Conservation (phyloP, 2,329 filamentous ascomycete genomes). For the Exophiala phaeomuriformis region DNA sequence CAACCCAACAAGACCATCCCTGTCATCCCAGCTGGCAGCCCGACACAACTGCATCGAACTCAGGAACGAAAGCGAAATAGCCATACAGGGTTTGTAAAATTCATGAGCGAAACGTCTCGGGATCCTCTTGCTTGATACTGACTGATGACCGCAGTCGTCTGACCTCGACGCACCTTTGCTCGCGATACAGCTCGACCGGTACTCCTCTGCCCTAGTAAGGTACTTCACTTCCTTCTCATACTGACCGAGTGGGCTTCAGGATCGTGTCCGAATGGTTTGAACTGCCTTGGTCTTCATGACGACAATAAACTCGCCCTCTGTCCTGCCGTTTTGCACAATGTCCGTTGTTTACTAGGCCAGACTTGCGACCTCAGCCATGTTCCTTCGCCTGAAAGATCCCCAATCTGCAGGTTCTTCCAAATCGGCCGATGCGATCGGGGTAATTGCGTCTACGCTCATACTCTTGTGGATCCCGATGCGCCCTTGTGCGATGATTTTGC, state of each 20-base stretch:
- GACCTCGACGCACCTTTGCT: not conserved
- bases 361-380: slow-evolving; percentile 89
- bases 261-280: slow-evolving; percentile 72
- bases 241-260: slow-evolving; percentile 47
- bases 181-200: slow-evolving; percentile 10
- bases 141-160: not conserved
- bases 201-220: not conserved
- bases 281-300: slow-evolving; percentile 77
- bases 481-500: slow-evolving; percentile 80
- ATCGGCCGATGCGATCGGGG: slow-evolving; percentile 83
- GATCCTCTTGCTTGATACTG: not conserved
- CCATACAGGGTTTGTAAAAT: not conserved
- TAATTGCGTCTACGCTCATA: slow-evolving; percentile 80
- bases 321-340: slow-evolving; percentile 65
- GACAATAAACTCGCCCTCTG: slow-evolving; percentile 80
- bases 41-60: not conserved
- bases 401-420: slow-evolving; percentile 82
- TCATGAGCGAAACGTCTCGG: not conserved
- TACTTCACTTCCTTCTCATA: not conserved
- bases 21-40: not conserved
- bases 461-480: slow-evolving; percentile 66
- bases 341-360: slow-evolving; percentile 67
- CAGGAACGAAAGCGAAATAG: not conserved
- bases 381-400: slow-evolving; percentile 71
- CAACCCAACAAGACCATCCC: not conserved